Conservation (phyloP, 2,329 filamentous ascomycete genomes). For the Claviceps citrina region DNA sequence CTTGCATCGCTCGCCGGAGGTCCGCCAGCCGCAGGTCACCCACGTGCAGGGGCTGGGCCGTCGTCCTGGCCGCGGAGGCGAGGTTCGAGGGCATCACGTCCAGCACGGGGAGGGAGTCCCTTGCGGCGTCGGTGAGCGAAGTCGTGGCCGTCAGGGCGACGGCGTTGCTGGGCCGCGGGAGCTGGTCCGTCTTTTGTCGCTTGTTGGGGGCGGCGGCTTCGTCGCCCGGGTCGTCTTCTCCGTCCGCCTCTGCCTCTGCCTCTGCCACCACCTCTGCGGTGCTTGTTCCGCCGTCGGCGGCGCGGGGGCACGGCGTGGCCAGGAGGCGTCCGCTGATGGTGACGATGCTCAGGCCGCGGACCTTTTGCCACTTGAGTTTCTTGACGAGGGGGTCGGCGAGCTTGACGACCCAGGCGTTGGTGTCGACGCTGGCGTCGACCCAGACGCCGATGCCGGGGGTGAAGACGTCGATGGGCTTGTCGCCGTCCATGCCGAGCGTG, state of each 20-base stretch:
- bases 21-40: constrained; percentile 84
- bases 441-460: constrained; percentile 59
- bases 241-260: no score
- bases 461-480: constrained; percentile 54
- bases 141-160: constrained; percentile 9
- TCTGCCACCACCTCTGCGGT: no score
- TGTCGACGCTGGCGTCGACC: constrained; percentile 88
- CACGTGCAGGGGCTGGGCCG: constrained; percentile 80
- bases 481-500: constrained; percentile 36
- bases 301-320: constrained; percentile 12
- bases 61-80: constrained; percentile 57
- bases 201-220: constrained; percentile 24
- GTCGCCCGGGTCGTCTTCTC: no score
- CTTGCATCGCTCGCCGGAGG: constrained; percentile 68
- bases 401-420: constrained; percentile 92
- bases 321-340: constrained; percentile 66
- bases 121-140: background rate
- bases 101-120: constrained; percentile 30
- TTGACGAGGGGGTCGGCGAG: constrained; percentile 73
- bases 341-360: constrained; percentile 76
- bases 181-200: constrained; percentile 30
- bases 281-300: constrained; percentile 35
- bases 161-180: constrained; percentile 13
- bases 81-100: constrained; percentile 42
- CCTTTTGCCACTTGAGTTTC: constrained; percentile 85